These are phyloP conservation scores for Pleurotus djamor DNA, from an alignment of 768 basidiomycete species.

Conservation along the genomic window DNA sequence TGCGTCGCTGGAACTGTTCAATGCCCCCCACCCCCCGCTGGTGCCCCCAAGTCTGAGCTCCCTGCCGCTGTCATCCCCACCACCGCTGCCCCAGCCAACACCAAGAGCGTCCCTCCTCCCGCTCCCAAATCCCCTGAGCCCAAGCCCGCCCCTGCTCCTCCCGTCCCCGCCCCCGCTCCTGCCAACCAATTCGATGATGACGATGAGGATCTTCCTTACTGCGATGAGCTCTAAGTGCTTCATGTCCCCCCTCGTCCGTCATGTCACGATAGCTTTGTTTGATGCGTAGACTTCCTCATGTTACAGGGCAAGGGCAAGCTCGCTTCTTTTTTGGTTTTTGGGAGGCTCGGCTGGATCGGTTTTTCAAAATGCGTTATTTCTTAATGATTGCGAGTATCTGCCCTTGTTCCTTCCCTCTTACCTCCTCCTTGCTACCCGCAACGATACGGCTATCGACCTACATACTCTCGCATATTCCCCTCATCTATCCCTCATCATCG, in stretches of 20 bases:
- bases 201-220: slow-evolving; percentile 10
- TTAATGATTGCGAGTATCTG: no score
- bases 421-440: no score
- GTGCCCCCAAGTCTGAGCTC: background rate
- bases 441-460: no score
- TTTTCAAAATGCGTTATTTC: no score
- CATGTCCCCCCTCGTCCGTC: no score
- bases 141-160: background rate
- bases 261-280: background rate
- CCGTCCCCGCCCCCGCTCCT: background rate
- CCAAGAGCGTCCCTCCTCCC: background rate
- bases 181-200: slow-evolving; percentile 19
- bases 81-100: background rate
- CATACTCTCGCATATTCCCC: no score
- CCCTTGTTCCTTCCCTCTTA: no score
- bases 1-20: background rate
- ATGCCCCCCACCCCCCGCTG: background rate
- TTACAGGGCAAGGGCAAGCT: background rate
- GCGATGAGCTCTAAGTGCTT: slow-evolving; percentile 10
- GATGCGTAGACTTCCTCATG: background rate
- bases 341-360: background rate
- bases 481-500: no score
- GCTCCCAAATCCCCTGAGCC: background rate
- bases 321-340: background rate
- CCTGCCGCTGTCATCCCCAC: slow-evolving; percentile 2